phyloP scores from a whole-genome alignment of 2,329 filamentous ascomycete genomes.

The Hymenoscyphus linearis region DNA sequence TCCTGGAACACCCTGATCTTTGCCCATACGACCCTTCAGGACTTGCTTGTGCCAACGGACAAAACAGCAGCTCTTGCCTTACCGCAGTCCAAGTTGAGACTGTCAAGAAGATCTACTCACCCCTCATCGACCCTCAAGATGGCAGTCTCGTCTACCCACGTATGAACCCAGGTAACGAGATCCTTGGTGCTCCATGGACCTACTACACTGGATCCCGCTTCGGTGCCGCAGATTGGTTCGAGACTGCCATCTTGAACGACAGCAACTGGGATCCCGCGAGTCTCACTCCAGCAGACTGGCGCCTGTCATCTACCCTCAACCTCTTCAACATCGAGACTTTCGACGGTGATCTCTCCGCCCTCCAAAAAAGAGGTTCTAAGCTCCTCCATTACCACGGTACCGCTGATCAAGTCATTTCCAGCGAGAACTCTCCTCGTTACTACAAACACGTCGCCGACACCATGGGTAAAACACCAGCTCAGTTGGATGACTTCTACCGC shows the following conservation, averaged over 20 bases:
- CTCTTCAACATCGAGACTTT: not conserved
- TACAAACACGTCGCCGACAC: not conserved
- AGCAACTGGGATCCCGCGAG: not conserved
- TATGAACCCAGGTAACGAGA: not conserved
- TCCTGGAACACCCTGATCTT: not conserved
- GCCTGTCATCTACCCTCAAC: not conserved
- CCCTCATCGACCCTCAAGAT: not conserved
- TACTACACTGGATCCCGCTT: not conserved
- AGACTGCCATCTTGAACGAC: not conserved
- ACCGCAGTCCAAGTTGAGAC: not conserved
- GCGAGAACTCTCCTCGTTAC: conserved; percentile 22
- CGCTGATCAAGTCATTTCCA: conserved; percentile 31
- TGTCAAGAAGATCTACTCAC: not conserved
- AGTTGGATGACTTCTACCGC: conserved; percentile 8
- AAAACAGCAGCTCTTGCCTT: not conserved
- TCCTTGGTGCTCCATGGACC: not conserved
- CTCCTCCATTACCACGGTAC: conserved; percentile 10
- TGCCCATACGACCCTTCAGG: not conserved
- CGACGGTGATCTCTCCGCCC: conserved; percentile 19
- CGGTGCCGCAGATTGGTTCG: not conserved
- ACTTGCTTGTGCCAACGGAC: not conserved
- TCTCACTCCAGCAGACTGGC: conserved; percentile 5
- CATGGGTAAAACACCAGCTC: not conserved
- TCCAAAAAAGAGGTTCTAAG: conserved; percentile 19
- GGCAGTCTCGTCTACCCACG: not conserved